Conservation (phyloP, 768 basidiomycete species). For the Kwoniella sp. region DNA sequence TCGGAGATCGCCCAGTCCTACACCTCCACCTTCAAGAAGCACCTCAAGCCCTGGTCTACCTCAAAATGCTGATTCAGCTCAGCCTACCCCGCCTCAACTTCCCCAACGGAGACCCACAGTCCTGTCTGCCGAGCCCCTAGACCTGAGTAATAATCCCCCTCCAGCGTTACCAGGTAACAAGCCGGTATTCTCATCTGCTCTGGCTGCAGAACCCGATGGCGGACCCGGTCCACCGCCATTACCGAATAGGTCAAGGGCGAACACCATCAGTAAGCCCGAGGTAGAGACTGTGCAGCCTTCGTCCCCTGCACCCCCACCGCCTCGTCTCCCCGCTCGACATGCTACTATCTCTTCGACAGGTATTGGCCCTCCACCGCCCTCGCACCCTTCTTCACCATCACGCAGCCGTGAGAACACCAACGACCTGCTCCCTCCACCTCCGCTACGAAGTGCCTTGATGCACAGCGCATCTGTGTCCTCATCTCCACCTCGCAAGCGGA, state of each 20-base stretch:
- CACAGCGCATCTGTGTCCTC: conserved; percentile 18
- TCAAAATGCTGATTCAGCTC: conserved; percentile 4
- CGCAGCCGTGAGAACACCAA: conserved; percentile 23
- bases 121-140: conserved; percentile 4
- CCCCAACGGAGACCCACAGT: conserved; percentile 28
- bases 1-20: conserved; percentile 12
- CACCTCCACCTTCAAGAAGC: conserved; percentile 11
- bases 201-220: neutral
- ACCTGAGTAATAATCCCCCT: conserved; percentile 9
- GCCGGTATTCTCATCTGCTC: conserved; percentile 12
- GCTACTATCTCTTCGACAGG: conserved; percentile 13
- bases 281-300: conserved; percentile 5
- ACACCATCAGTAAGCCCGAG: conserved; percentile 14
- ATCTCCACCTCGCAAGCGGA: conserved; percentile 28
- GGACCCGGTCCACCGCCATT: conserved; percentile 20
- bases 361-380: conserved; percentile 15
- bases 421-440: conserved; percentile 43
- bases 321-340: conserved; percentile 28
- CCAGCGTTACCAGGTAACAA: conserved; percentile 25
- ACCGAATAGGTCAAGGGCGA: conserved; percentile 19
- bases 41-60: conserved; percentile 6
- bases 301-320: conserved; percentile 15
- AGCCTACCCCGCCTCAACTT: conserved; percentile 21
- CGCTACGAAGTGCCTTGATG: conserved; percentile 29
- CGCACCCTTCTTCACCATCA: conserved; percentile 16